These are phyloP conservation scores for Ustilago shanxiensis DNA, from an alignment of 1,284 basidiomycete species.

Conservation along the genomic window DNA sequence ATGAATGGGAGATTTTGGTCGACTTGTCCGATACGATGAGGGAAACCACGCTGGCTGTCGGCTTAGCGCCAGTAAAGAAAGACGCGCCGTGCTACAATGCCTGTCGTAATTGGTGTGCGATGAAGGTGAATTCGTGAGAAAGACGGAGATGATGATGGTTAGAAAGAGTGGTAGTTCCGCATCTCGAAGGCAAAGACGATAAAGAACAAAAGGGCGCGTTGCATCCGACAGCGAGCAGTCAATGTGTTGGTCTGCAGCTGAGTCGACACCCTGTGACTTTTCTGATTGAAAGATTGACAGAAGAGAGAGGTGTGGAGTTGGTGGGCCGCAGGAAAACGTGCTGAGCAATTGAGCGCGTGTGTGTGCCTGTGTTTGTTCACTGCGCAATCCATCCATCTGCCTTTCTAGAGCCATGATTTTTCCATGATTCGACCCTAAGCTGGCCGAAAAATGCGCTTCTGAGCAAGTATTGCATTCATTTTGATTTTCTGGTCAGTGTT, in stretches of 20 bases:
- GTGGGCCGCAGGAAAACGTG: background rate
- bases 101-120: background rate
- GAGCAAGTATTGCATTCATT: slow-evolving; percentile 7
- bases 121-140: background rate
- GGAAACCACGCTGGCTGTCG: background rate
- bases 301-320: background rate
- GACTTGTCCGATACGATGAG: background rate
- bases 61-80: background rate
- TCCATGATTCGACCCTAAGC: background rate
- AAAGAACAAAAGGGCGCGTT: background rate
- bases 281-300: background rate
- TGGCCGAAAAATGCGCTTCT: background rate
- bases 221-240: background rate
- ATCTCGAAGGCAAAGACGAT: background rate
- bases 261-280: background rate
- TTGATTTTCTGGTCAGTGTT: slow-evolving; percentile 8
- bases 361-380: background rate
- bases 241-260: slow-evolving; percentile 2
- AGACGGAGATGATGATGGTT: background rate
- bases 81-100: background rate
- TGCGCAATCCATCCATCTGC: background rate
- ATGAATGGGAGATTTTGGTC: background rate
- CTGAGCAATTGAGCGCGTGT: background rate
- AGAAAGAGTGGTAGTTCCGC: background rate
- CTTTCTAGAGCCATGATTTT: background rate